A percentile compares a stretch with the other conserved stretches of the same genome.
phyloP scores from a whole-genome alignment of 208 protist genomes.

The Vickermania spadyakhi region DNA sequence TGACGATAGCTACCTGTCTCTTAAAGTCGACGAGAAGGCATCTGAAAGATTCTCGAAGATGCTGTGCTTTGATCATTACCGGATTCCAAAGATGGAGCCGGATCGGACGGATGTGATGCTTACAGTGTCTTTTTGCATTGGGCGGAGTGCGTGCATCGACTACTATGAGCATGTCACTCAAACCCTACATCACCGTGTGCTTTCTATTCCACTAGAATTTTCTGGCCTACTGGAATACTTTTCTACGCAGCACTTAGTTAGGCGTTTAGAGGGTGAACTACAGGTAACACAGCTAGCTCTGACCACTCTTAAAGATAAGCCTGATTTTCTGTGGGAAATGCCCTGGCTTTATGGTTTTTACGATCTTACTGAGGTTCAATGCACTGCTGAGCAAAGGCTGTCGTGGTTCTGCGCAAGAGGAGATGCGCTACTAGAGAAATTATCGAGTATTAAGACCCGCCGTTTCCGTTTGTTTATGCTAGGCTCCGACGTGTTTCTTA shows the following conservation, averaged over 20 bases:
- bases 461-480: slow-evolving; percentile 64
- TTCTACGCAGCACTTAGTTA: slow-evolving; percentile 34
- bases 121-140: slow-evolving; percentile 49
- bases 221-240: slow-evolving; percentile 56
- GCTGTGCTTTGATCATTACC: slow-evolving; percentile 71
- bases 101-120: slow-evolving; percentile 52
- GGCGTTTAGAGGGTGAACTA: slow-evolving; percentile 41
- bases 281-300: slow-evolving; percentile 43
- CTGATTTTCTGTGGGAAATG: slow-evolving; percentile 69
- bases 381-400: slow-evolving; percentile 35
- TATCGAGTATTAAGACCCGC: slow-evolving; percentile 44
- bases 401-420: slow-evolving; percentile 50
- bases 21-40: slow-evolving; percentile 13
- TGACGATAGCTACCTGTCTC: slow-evolving; percentile 18
- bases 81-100: slow-evolving; percentile 30
- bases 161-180: slow-evolving; percentile 63
- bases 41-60: slow-evolving; percentile 35
- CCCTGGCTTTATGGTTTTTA: slow-evolving; percentile 54
- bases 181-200: slow-evolving; percentile 36
- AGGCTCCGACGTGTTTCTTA: slow-evolving; percentile 64
- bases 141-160: slow-evolving; percentile 38
- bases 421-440: slow-evolving; percentile 54
- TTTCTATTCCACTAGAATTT: slow-evolving; percentile 41
- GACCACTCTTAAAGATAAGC: slow-evolving; percentile 37
- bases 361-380: slow-evolving; percentile 42